Evolutionary conservation across 1,139 yeast species (phyloP).

Genomic region (Taphrina deformans): DNA sequence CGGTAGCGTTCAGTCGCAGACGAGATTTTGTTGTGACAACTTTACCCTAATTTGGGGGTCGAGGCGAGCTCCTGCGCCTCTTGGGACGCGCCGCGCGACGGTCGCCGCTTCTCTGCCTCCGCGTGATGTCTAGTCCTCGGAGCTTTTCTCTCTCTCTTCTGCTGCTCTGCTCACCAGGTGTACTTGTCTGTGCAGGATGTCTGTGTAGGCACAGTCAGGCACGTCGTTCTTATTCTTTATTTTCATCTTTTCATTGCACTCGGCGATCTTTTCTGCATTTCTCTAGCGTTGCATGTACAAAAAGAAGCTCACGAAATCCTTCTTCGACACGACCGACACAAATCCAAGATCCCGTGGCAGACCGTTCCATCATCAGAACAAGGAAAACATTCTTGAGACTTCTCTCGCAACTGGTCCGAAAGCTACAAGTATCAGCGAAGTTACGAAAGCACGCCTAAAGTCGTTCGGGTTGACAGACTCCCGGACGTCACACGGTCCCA

Average conservation of each 20-base stretch:
- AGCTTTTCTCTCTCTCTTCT: not conserved
- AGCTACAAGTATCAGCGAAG: not conserved
- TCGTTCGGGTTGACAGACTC: not conserved
- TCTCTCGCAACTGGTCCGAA: not conserved
- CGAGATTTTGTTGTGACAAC: not conserved
- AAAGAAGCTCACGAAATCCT: conserved; percentile 17
- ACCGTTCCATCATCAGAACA: not conserved
- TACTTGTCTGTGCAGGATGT: too few relatives aligned
- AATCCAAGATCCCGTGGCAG: not conserved
- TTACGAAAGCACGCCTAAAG: not conserved
- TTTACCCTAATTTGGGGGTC: conserved; percentile 1
- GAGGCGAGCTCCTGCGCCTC: not conserved
- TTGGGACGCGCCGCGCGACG: conserved; percentile 4
- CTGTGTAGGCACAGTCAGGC: not conserved
- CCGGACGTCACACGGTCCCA: not conserved
- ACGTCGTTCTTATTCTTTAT: not conserved
- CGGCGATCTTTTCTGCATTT: not conserved
- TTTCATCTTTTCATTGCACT: not conserved
- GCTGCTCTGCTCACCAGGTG: too few relatives aligned
- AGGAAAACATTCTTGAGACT: conserved; percentile 2
- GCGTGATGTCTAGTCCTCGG: not conserved
- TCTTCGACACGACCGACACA: not conserved
- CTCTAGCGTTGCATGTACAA: conserved; percentile 12
- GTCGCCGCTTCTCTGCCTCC: not conserved
- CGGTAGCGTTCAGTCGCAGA: not conserved